Percentiles rank a stretch among this genome's conserved stretches.
Conservation (phyloP, 2,329 filamentous ascomycete genomes). For the Aureobasidium vineae region DNA sequence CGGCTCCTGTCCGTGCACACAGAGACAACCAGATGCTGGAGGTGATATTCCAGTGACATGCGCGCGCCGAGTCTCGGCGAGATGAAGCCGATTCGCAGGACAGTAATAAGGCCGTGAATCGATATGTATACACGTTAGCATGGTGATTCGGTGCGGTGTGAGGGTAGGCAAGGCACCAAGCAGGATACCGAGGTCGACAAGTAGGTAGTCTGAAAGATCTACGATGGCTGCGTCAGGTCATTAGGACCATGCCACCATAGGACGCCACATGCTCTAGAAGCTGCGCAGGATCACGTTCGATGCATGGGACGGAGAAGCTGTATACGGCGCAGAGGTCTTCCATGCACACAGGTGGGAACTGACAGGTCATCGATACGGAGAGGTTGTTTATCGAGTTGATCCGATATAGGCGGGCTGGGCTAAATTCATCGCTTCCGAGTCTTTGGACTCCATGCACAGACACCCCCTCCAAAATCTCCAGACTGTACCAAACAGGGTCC, state of each 20-base stretch:
- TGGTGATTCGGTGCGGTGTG: background rate
- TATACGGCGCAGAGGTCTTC: background rate
- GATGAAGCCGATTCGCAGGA: background rate
- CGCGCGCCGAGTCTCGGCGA: background rate
- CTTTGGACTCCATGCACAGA: background rate
- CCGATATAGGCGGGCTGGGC: background rate
- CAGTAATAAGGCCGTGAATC: conserved; percentile 2
- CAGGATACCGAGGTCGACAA: background rate
- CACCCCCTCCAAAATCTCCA: background rate
- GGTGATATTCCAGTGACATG: conserved; percentile 22
- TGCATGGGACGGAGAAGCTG: conserved; percentile 10
- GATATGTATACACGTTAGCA: background rate
- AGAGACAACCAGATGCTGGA: background rate
- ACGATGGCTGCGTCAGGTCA: conserved; percentile 7
- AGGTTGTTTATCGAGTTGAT: background rate
- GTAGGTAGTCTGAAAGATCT: conserved; percentile 8
- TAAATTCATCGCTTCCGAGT: conserved; percentile 6
- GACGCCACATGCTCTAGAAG: background rate
- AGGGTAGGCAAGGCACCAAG: background rate
- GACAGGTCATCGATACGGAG: background rate
- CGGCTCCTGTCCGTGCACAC: background rate
- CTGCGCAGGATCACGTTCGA: background rate
- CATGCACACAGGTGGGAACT: conserved; percentile 7
- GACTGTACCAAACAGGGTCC: conserved; percentile 11
- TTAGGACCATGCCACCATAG: background rate